Evolutionary conservation across 805 yeast genomes (phyloP), one percentile per base, ranked within the genome.

Genomic region (Cyberlindnera americana): DNA sequence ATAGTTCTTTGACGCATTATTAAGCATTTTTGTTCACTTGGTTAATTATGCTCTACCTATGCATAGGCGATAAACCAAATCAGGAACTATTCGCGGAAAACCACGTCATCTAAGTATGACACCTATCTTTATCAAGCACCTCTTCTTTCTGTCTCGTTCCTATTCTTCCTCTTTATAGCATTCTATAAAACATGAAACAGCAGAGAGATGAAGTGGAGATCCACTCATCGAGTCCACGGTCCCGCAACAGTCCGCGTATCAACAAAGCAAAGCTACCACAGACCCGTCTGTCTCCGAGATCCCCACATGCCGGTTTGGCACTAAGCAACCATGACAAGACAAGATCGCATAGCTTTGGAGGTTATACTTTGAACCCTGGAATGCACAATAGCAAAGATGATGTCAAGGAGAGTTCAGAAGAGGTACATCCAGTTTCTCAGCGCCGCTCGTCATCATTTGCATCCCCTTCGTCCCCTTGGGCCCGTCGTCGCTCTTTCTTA

Each of bases 401-500:
- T 13, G 6, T 16, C 5, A 18, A 19, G 4, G 33, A 29, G 15
- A n/a, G 11, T 11, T 18, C 19, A 4, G 31, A 28, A 12, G 31
- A 29, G 23, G 22, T 31, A 8, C 23, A 22, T 18, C 14, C 18
- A 4, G 12, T 22, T 4, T 16, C n/a, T 11, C 35, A 42, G 16
- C 39, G 46, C 21, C 47, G 53, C 6, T 33, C 48, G 0, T 48
- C 51, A 4, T 48, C 52, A 5, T 48, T 49, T 37, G 44, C 49
- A 29, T 46, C 46, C 9, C 29, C 49, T 13, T 39, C 46, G 8
- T 44, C 55, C 3, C 62, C 72, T 13, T 40, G 75, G 66, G 72
- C 73, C 22, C 64, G 81, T 47, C 60, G 84, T 33, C 69, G 72
- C 48, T 73, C 81, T 5, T 77, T 78, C 47, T 60, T 80, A 18